Evolutionary conservation across 1,284 basidiomycete species (phyloP), one percentile per base, ranked within the genome.

Genomic region (Inonotus obliquus): DNA sequence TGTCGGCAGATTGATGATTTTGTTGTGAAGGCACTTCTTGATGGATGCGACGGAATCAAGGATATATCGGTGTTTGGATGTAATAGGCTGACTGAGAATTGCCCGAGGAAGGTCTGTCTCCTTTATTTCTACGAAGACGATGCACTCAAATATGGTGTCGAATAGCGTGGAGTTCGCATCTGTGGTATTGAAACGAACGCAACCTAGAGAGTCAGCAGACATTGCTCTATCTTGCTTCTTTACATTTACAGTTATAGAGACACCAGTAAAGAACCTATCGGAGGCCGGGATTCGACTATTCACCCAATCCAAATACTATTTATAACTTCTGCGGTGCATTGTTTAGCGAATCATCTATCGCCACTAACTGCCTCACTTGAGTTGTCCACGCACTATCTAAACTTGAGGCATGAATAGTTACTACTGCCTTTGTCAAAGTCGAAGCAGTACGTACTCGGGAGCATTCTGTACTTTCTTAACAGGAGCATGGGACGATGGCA

Each of bases 1-100:
- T 96, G 95, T 66, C 77, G 96, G 47, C 81, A 84, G 39, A 81
- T 93, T 35, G 90, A 96, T 66, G 91, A 99, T 72, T 94, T 89
- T 69, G 78, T 91, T 1, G 74, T 98, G 63, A 89, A 91, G 72
- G 79, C 75, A 21, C 75, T 94, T 68, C 71, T 94, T 65, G 85
- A 90, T 14, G 77, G 76, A 0, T 77, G 77, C 56, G 66, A 65
- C 52, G 65, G 66, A 4, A 52, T 66, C 17, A 47, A 51, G 27
- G 66, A 67, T 41, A 69, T 71, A 41, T 65, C 68, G 13, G 66
- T 70, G 37, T 64, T 65, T 52, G 70, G 75, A 1, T 84, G 84
- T 63, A 68, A 69, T 27, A 73, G 76, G 49, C 65, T 91, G 32
- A 86, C 80, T 21, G 77, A 76, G n/a, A 75, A 70, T 5, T 83